Base-by-base conservation (phyloP, 495 filamentous ascomycete species). In the Haplographium delicatum region DNA sequence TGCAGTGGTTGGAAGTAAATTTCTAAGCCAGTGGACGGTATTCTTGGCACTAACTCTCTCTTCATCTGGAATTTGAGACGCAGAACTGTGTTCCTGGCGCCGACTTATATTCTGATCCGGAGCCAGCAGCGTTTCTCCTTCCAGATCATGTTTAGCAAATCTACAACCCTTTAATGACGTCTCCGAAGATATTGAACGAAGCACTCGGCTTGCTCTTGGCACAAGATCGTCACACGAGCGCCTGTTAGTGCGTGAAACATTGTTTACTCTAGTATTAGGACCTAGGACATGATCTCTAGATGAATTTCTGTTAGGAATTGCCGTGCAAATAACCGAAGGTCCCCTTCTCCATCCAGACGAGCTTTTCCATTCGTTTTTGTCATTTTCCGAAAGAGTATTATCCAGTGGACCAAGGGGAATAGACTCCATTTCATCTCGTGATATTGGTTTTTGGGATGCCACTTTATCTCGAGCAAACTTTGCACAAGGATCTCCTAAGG, bases 1-100 rank as follows among this genome's bases (percentile, higher is more conserved):
- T 3, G 30, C 48, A 34, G 33, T 53, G 23, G 26, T 50, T 1
- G 49, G 46, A 13, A 60, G 46, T 19, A 56, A 13, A 10, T 53
- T 44, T 46, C 43, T 51, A 18, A 60, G 45, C 57, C 57, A 60
- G n/a, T 53, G 35, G 22, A 56, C 53, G n/a, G 50, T 60, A 19
- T 48, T 50, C 19, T 56, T 48, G 24, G 28, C 44, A 13, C 34
- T 30, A 22, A 50, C 23, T 25, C 47, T 48, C 16, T 54, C 30
- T 8, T 38, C 23, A 1, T 27, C 10, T 7, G 41, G 19, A 4
- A 34, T 27, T 5, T 26, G n/a, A 22, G 18, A 44, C 15, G 24
- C 19, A 23, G 35, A 28, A 13, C 13, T 31, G 20, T 20, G 20
- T 33, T 58, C 46, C 9, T 26, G 37, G 23, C 15, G 30, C 25